phyloP scores from a whole-genome alignment of 2,329 filamentous ascomycete genomes.

The Ophiostoma sp. region DNA sequence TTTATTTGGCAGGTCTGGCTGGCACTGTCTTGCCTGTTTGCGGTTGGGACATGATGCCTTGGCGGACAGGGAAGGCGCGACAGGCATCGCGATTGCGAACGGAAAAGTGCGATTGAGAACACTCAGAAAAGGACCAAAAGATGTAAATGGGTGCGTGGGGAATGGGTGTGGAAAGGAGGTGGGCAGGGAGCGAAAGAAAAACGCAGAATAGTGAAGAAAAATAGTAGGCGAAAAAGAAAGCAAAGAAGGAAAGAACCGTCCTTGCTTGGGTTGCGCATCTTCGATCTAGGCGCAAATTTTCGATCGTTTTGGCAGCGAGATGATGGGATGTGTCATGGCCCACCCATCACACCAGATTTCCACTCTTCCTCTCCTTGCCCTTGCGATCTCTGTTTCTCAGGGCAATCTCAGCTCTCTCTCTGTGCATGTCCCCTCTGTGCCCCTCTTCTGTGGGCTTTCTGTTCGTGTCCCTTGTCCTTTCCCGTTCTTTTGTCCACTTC shows the following conservation, averaged over 20 bases:
- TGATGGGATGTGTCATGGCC: conserved; percentile 11
- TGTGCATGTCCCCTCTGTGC: neutral
- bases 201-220: neutral
- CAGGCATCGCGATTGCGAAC: neutral
- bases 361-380: neutral
- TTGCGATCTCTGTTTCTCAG: conserved; percentile 2
- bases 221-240: neutral
- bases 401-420: neutral
- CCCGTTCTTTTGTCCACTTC: conserved; percentile 11
- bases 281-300: conserved; percentile 21
- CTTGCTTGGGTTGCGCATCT: neutral
- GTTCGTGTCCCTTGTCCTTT: neutral
- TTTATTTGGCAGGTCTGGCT: neutral
- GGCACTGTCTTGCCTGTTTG: neutral
- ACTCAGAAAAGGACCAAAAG: neutral
- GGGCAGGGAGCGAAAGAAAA: neutral
- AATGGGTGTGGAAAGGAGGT: neutral
- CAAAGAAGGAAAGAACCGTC: neutral
- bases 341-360: neutral
- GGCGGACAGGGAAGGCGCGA: neutral
- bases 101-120: neutral
- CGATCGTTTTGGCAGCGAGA: conserved; percentile 17
- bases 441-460: neutral
- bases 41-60: neutral
- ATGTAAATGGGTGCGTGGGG: neutral